Evolutionary conservation across 345 rosid species (phyloP).

Genomic region (Hirschfeldia incana): DNA sequence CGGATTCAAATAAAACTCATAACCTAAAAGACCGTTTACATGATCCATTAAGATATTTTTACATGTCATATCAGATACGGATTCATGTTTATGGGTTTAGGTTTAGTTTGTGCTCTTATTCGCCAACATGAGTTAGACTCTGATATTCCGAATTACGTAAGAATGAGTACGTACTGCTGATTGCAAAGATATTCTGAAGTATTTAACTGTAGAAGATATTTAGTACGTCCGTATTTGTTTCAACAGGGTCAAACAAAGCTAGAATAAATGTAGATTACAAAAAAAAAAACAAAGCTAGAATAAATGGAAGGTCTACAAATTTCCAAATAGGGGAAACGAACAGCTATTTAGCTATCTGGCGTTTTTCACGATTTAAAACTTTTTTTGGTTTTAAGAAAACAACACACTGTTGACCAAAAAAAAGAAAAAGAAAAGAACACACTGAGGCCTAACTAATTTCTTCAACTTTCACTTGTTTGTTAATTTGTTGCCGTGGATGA

Average conservation of each 20-base stretch:
- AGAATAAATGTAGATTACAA: conserved; percentile 2
- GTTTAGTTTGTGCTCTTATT: background rate
- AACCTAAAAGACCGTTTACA: background rate
- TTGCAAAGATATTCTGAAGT: background rate
- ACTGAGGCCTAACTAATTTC: background rate
- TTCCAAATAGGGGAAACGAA: background rate
- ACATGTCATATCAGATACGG: background rate
- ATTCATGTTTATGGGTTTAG: no score
- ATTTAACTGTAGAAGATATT: background rate
- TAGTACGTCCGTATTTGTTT: background rate
- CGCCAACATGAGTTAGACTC: background rate
- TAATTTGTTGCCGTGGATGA: background rate
- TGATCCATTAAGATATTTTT: background rate
- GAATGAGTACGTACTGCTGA: background rate
- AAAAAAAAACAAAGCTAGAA: background rate
- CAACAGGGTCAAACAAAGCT: conserved; percentile 2
- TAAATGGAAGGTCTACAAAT: conserved; percentile 12
- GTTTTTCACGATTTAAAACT: conserved; percentile 2
- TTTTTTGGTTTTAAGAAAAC: background rate
- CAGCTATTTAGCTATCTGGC: conserved; percentile 5
- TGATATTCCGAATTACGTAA: background rate
- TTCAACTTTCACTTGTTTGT: background rate
- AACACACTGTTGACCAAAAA: no score
- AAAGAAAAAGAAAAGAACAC: no score
- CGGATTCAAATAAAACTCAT: background rate